Percentiles rank a stretch among this genome's conserved stretches.
These are phyloP conservation scores for Umbelopsis isabellina DNA, from an alignment of 192 early-diverging fungal species.

Conservation along the genomic window DNA sequence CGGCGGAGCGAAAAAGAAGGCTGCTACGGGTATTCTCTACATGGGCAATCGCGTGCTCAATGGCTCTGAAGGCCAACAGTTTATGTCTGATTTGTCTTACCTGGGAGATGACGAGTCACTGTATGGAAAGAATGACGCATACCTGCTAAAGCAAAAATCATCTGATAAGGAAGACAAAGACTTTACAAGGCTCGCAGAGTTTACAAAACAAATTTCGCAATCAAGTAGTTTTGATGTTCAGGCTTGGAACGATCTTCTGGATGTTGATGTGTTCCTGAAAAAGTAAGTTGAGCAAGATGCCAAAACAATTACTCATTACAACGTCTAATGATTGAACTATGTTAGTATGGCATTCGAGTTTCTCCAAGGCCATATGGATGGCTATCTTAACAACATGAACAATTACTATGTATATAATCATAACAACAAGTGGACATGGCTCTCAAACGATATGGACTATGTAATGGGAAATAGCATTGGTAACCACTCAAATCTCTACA, in stretches of 20 bases:
- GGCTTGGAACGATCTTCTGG: conserved; percentile 26
- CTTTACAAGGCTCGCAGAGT: conserved; percentile 9
- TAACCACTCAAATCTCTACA: conserved; percentile 17
- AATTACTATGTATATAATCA: conserved; percentile 37
- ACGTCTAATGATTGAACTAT: neutral
- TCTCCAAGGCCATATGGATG: conserved; percentile 30
- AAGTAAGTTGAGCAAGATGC: conserved; percentile 25
- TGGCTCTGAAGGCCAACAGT: neutral
- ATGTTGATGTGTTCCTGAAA: conserved; percentile 33
- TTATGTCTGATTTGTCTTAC: conserved; percentile 26
- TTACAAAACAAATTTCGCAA: conserved; percentile 37
- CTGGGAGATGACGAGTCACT: conserved; percentile 1
- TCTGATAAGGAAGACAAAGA: neutral
- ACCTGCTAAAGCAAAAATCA: conserved; percentile 5
- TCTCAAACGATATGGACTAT: conserved; percentile 37
- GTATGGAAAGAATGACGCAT: neutral
- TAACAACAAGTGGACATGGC: conserved; percentile 16
- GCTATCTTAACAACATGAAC: conserved; percentile 30
- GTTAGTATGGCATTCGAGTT: conserved; percentile 41
- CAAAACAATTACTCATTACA: neutral
- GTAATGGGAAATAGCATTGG: conserved; percentile 31
- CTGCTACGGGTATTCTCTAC: conserved; percentile 11
- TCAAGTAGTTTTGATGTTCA: neutral
- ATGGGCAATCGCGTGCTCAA: neutral
- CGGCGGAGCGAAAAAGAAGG: neutral